Evolutionary conservation across 192 early-diverging fungal genomes (phyloP).

Genomic region (Coemansia sp.): DNA sequence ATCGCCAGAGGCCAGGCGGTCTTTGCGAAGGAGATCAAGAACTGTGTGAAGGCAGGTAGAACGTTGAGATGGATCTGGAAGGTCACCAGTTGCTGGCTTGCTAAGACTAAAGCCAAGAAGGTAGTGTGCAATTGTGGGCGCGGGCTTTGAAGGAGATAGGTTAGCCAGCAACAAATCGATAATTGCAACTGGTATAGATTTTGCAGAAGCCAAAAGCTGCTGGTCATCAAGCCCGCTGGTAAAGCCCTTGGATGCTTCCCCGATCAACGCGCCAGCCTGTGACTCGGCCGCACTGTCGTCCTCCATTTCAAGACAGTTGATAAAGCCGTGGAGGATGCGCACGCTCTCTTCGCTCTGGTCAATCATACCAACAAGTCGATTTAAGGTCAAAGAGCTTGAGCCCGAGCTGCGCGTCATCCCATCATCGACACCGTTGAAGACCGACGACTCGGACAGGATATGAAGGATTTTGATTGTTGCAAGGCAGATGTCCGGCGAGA

Average conservation of each 20-base stretch:
- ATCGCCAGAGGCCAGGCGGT: slow-evolving; percentile 39
- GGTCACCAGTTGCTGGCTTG: slow-evolving; percentile 42
- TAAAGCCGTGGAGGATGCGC: slow-evolving; percentile 75
- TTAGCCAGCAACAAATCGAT: slow-evolving; percentile 84
- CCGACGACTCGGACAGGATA: slow-evolving; percentile 69
- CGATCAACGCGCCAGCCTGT: slow-evolving; percentile 43
- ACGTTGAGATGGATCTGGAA: slow-evolving; percentile 48
- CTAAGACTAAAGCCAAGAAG: slow-evolving; percentile 78
- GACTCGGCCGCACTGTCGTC: slow-evolving; percentile 48
- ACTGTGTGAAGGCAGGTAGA: slow-evolving; percentile 64
- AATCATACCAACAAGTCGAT: slow-evolving; percentile 73
- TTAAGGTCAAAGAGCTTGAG: slow-evolving; percentile 58
- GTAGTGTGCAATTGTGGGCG: slow-evolving; percentile 84
- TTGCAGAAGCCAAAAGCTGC: slow-evolving; percentile 37
- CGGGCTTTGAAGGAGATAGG: slow-evolving; percentile 53
- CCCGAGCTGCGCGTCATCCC: slow-evolving; percentile 40
- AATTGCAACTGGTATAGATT: slow-evolving; percentile 76
- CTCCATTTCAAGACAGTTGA: slow-evolving; percentile 71
- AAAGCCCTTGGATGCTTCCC: slow-evolving; percentile 35
- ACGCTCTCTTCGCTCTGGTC: slow-evolving; percentile 62
- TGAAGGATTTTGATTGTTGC: slow-evolving; percentile 69
- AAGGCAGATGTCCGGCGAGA: slow-evolving; percentile 71
- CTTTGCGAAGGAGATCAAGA: slow-evolving; percentile 60
- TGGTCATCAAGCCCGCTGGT: slow-evolving; percentile 50
- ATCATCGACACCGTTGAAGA: slow-evolving; percentile 62